A percentile compares a stretch with the other conserved stretches of the same genome.
Evolutionary conservation across 2,329 filamentous ascomycete genomes (phyloP).

Genomic region (Talaromyces islandicus): DNA sequence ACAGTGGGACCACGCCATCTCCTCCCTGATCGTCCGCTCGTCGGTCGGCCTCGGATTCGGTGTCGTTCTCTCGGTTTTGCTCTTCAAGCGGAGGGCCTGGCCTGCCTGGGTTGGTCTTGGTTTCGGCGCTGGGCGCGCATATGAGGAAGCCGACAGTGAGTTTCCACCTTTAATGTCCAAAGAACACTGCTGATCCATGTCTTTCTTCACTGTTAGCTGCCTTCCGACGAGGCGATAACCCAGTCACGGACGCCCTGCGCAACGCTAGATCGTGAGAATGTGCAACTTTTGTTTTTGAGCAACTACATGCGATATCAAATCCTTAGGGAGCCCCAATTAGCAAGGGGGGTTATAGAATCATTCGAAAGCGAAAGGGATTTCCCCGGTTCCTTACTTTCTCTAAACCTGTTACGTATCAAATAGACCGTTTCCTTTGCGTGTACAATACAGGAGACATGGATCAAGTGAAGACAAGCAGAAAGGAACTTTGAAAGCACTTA

Average conservation of each 20-base stretch:
- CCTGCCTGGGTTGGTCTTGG: conserved; percentile 91
- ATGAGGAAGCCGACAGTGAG: conserved; percentile 92
- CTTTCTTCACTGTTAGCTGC: conserved; percentile 31
- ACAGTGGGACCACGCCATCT: conserved; percentile 98
- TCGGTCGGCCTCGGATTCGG: conserved; percentile 93
- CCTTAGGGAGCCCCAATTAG: background rate
- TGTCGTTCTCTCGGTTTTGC: conserved; percentile 94
- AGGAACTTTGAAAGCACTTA: background rate
- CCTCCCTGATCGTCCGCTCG: conserved; percentile 94
- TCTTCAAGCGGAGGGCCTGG: conserved; percentile 98
- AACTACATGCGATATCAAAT: background rate
- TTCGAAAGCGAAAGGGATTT: background rate
- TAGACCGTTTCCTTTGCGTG: conserved; percentile 2
- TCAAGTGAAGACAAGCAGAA: background rate
- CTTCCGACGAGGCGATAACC: conserved; percentile 39
- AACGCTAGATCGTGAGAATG: conserved; percentile 22
- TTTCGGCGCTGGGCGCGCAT: conserved; percentile 92
- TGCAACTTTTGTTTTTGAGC: background rate
- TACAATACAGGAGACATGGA: conserved; percentile 11
- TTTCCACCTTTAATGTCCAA: background rate
- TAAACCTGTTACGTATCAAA: background rate
- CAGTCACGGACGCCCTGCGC: conserved; percentile 32
- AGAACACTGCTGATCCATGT: conserved; percentile 8
- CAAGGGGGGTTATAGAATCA: background rate
- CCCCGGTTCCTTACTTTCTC: background rate